These are phyloP conservation scores for Bauhinia variegata DNA, from an alignment of 306 rosid genomes.

Conservation along the genomic window DNA sequence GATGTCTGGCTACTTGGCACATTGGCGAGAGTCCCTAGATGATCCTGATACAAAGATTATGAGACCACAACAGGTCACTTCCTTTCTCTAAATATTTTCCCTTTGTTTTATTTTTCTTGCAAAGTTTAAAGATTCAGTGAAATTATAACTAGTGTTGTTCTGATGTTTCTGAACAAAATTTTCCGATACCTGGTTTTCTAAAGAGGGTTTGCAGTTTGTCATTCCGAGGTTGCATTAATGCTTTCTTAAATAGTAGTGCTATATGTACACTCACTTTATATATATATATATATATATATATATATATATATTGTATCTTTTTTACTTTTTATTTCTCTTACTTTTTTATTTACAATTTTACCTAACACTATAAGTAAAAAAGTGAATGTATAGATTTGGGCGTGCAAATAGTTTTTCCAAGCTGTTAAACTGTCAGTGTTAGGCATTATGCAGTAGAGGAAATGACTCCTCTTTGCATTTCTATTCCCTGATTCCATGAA, in stretches of 20 bases:
- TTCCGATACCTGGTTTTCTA: slow-evolving; percentile 1
- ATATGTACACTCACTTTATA: too few species aligned
- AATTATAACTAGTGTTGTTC: slow-evolving; percentile 2
- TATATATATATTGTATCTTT: too few species aligned
- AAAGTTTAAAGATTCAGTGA: background rate
- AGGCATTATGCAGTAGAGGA: background rate
- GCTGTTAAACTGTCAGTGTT: background rate
- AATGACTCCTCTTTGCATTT: slow-evolving; percentile 4
- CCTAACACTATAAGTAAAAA: too few species aligned
- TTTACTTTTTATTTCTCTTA: too few species aligned
- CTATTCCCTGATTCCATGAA: slow-evolving; percentile 11
- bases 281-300: too few species aligned
- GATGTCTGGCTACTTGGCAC: slow-evolving; percentile 95
- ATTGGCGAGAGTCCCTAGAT: slow-evolving; percentile 94
- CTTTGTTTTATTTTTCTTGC: slow-evolving; percentile 16
- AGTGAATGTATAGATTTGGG: too few species aligned
- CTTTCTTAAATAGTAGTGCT: too few species aligned
- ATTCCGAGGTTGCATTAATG: slow-evolving; percentile 1
- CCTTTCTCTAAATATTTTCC: slow-evolving; percentile 13
- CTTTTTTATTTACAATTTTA: too few species aligned
- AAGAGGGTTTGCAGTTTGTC: slow-evolving; percentile 12
- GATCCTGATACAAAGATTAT: slow-evolving; percentile 92
- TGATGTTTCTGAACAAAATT: slow-evolving; percentile 1
- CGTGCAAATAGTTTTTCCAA: too few species aligned
- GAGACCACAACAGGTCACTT: slow-evolving; percentile 87